Conservation (phyloP, 352 stramenopile genomes). For the Globisporangium solare region DNA sequence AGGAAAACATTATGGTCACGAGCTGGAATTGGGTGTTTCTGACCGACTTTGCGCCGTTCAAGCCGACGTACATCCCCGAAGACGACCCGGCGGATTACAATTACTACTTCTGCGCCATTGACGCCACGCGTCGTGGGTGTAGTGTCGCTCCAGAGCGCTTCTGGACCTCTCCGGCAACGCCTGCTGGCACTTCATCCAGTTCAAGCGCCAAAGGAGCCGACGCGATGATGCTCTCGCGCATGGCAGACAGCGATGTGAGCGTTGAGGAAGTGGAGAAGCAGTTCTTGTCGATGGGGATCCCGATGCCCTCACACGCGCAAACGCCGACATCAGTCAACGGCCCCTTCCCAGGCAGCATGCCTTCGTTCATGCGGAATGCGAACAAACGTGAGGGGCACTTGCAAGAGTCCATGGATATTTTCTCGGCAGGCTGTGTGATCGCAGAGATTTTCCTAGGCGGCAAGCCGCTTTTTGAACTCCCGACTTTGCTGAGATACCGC, state of each 20-base stretch:
- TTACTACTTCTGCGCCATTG: conserved; percentile 91
- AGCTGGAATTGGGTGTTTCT: conserved; percentile 97
- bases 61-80: conserved; percentile 93
- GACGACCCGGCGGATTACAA: conserved; percentile 96
- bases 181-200: conserved; percentile 15
- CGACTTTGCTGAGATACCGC: conserved; percentile 85
- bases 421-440: conserved; percentile 97
- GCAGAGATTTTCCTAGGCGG: conserved; percentile 95
- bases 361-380: conserved; percentile 20
- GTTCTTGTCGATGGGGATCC: conserved; percentile 53
- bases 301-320: conserved; percentile 18
- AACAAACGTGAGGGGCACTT: conserved; percentile 58
- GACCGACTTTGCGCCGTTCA: conserved; percentile 95
- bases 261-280: conserved; percentile 76
- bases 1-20: conserved; percentile 98
- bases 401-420: conserved; percentile 96
- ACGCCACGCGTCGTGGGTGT: conserved; percentile 87
- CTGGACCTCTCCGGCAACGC: conserved; percentile 28
- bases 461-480: conserved; percentile 93
- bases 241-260: conserved; percentile 65
- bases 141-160: conserved; percentile 94
- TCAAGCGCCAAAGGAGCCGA: conserved; percentile 40
- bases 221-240: conserved; percentile 60
- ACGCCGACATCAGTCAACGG: conserved; percentile 20
- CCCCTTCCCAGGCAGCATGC: conserved; percentile 8